Conservation (phyloP, 176 grass and related monocot genomes). For the Canna indica region DNA sequence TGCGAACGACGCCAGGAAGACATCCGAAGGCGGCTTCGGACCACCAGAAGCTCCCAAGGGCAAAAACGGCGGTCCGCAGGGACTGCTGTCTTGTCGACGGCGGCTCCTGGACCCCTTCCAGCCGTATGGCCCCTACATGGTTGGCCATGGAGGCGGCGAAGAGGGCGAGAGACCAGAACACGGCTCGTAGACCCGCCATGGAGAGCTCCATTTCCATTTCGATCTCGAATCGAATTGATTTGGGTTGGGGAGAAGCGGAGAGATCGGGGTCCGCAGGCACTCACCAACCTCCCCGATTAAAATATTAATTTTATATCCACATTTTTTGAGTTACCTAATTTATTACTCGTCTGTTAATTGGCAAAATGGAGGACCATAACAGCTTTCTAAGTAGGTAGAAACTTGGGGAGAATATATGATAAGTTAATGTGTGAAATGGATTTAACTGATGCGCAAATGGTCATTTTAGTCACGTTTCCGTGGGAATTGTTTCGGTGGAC, state of each 20-base stretch:
- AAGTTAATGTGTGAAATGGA: too few species aligned
- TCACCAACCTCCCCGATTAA: too few species aligned
- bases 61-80: slow-evolving; percentile 48
- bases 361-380: too few species aligned
- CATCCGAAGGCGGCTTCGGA: slow-evolving; percentile 73
- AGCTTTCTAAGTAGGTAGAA: too few species aligned
- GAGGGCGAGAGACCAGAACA: slow-evolving; percentile 21
- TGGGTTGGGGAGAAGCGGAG: not conserved
- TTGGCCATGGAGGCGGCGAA: slow-evolving; percentile 1
- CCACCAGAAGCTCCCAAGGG: slow-evolving; percentile 87
- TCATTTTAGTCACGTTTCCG: too few species aligned
- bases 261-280: not conserved
- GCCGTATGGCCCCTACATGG: slow-evolving; percentile 13
- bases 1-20: slow-evolving; percentile 56
- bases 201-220: slow-evolving; percentile 20
- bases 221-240: not conserved
- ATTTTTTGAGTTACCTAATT: too few species aligned
- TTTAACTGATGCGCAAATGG: too few species aligned
- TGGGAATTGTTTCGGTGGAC: too few species aligned
- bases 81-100: slow-evolving; percentile 8
- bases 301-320: too few species aligned
- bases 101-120: not conserved
- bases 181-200: not conserved
- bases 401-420: too few species aligned
- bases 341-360: too few species aligned